Base-by-base conservation (phyloP, 2,329 filamentous ascomycete species). In the Reticulascus tulasneorum region DNA sequence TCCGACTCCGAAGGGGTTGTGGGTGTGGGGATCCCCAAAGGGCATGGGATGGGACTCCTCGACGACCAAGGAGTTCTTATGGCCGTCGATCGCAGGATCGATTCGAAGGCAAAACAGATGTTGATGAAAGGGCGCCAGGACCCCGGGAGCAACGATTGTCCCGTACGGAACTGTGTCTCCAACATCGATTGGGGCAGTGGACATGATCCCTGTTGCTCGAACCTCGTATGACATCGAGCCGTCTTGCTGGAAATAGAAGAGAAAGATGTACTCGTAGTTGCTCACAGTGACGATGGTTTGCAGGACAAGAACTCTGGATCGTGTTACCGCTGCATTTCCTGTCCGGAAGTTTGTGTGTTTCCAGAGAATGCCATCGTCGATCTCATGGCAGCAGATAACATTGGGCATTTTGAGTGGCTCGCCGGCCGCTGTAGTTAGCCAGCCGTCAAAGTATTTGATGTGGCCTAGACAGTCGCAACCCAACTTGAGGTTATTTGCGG, bases 381-480 rank as follows among this genome's bases (percentile, higher is more conserved):
- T 77, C 69, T 64, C 56, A 6, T 66, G 58, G 12, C 53, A 55
- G 36, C 58, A 60, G 9, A 65, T 44, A 2, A 61, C 59, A 17
- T 64, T 63, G 0, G 55, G 49, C 26, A 60, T 11, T 11, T 52
- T 52, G 22, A 56, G 6, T 3, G 59, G 56, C 17, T 56, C 51
- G 0, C 60, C 60, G 1, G 45, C 40, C 5, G 38, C 46, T 2
- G 56, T 59, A 21, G 52, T 60, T 9, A 57, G 54, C 44, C 52
- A 55, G 2, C 44, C 58, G 19, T 59, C 53, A 33, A 64, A 58
- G 25, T 64, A 64, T 10, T 60, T 62, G 44, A 84, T 84, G 1
- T 75, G 66, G 6, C 83, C 83, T 0, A 86, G 66, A 46, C 82
- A 81, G 49, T 85, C 82, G 38, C 82, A 85, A 7, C 82, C 81